phyloP scores from a whole-genome alignment of 139 green algal species.

The Nannochloris sp. region DNA sequence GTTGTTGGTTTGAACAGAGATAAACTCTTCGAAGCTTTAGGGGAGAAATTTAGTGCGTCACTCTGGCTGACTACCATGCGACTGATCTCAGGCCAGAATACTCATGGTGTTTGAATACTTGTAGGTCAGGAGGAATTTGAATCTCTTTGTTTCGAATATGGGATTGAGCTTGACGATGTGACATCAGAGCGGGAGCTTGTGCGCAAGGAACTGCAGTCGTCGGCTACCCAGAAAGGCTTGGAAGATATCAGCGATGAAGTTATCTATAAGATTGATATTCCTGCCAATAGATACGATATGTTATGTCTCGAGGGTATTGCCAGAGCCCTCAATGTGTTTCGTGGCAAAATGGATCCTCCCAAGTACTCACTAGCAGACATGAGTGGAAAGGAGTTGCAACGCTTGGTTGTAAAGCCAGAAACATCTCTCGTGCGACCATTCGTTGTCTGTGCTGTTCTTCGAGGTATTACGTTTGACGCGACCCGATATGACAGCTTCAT shows the following conservation, averaged over 20 bases:
- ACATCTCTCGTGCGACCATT: conserved; percentile 91
- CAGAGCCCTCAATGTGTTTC: conserved; percentile 93
- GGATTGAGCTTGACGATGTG: conserved; percentile 98
- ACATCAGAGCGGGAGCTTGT: conserved; percentile 86
- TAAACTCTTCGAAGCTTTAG: conserved; percentile 79
- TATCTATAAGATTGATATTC: conserved; percentile 99
- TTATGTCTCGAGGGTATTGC: conserved; percentile 96
- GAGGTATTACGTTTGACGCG: conserved; percentile 78
- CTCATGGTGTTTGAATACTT: conserved; percentile 1
- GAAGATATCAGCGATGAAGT: conserved; percentile 65
- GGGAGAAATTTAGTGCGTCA: conserved; percentile 73
- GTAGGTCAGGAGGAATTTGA: conserved; percentile 95
- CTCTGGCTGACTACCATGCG: background rate
- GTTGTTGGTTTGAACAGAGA: conserved; percentile 82
- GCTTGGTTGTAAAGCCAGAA: conserved; percentile 73
- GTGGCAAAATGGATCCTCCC: conserved; percentile 37
- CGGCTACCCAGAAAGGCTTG: conserved; percentile 8
- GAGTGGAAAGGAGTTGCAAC: conserved; percentile 40
- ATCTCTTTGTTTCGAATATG: conserved; percentile 97
- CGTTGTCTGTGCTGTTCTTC: conserved; percentile 86
- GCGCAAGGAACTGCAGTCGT: conserved; percentile 68
- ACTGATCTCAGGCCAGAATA: conserved; percentile 1
- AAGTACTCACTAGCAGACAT: conserved; percentile 72
- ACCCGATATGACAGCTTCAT: conserved; percentile 92
- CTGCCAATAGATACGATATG: conserved; percentile 99